Base-by-base conservation (phyloP, 1,139 yeast genomes). In the Scheffersomyces illinoinensis region DNA sequence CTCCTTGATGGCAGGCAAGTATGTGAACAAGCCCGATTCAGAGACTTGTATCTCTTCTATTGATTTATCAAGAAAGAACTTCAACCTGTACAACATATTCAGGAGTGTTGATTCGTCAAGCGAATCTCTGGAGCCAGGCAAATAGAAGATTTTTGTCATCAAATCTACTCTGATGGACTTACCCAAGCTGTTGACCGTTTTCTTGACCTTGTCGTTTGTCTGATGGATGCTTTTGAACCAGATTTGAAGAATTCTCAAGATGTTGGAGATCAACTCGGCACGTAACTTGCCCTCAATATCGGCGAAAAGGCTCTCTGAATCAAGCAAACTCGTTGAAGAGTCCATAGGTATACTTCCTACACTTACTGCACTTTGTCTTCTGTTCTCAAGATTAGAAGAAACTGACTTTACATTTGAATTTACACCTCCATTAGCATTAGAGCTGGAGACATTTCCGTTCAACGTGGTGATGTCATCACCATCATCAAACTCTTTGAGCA, bases 401-500 rank as follows among this genome's bases (percentile, higher is more conserved):
- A 8, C 26, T 20, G 51, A 24, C 3, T 14, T 48, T 20, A 12
- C 24, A 14, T 12, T 20, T 5, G 49, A 47, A 7, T 48, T 48
- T 48, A 48, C 51, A 8, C 58, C 59, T 18, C 69, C 71, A 55
- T 61, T 64, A 56, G 68, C 63, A 8, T 68, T 68, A 26, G 78
- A 75, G 43, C 75, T 71, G 61, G 43, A 33, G 14, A 33, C 43
- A 20, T 58, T 61, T 18, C 69, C 71, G 55, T 61, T 64, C 57
- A 69, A 64, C 6, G 68, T 68, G 26, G 78, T 75, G 46, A 76
- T 71, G 60, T 75, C 79, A 26, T 72, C 78, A 48, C 75, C 76
- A 50, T 72, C 75, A 21, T 67, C 68, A 49, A 58, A 62, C 18
- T 57, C 64, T 8, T 33, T 59, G 47, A 39, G 54, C 7, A 21